Conservation (phyloP, 2,329 filamentous ascomycete genomes). For the Paecilomyces sp. region DNA sequence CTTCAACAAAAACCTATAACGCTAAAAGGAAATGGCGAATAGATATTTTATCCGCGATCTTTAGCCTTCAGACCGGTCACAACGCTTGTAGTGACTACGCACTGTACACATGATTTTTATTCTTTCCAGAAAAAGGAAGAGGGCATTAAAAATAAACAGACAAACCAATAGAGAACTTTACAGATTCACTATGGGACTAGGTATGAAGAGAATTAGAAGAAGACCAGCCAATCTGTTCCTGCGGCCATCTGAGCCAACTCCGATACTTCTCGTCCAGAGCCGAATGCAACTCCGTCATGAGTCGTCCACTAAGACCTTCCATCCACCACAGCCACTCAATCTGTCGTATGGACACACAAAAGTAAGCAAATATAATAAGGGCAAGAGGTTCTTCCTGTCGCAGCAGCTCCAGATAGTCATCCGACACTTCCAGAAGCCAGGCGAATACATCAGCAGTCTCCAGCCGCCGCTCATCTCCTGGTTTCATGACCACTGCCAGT, state of each 20-base stretch:
- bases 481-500: constrained; percentile 3
- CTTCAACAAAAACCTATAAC: too few species aligned
- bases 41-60: too few species aligned
- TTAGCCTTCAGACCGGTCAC: too few species aligned
- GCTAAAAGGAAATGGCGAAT: too few species aligned
- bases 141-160: too few species aligned
- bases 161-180: too few species aligned
- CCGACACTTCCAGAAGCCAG: constrained; percentile 14
- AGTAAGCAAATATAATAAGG: constrained; percentile 16
- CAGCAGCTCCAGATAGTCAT: constrained; percentile 12
- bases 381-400: constrained; percentile 10
- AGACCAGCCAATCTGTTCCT: constrained; percentile 21
- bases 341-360: constrained; percentile 12
- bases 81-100: too few species aligned
- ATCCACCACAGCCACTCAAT: constrained; percentile 20
- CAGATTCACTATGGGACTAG: too few species aligned
- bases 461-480: constrained; percentile 1
- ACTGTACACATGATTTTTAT: too few species aligned
- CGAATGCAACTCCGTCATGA: constrained; percentile 13
- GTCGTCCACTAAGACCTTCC: constrained; percentile 12
- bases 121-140: too few species aligned
- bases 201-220: too few species aligned
- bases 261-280: constrained; percentile 12
- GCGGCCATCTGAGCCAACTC: constrained; percentile 16
- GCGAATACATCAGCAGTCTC: constrained; percentile 14